phyloP scores from a whole-genome alignment of 345 rosid species.

The Mallotus nudiflorus region DNA sequence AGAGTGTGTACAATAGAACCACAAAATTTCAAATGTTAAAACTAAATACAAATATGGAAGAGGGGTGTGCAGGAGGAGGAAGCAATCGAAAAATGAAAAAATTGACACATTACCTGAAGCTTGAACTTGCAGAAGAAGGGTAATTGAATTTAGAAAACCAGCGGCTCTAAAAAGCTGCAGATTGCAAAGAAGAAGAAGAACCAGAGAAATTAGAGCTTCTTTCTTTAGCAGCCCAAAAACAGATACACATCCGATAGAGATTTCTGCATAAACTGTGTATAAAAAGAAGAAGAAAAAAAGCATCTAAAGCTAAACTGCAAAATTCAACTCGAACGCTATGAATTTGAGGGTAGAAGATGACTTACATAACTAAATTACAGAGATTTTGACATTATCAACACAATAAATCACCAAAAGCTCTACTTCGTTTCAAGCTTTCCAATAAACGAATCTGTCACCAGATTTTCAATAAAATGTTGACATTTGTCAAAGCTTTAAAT shows the following conservation, averaged over 20 bases:
- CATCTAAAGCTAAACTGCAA: slow-evolving; percentile 7
- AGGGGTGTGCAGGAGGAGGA: not conserved
- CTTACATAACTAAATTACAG: slow-evolving; percentile 21
- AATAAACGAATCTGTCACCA: slow-evolving; percentile 17
- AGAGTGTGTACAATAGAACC: not conserved
- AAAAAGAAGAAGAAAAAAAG: not conserved
- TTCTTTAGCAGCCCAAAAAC: not conserved
- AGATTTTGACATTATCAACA: slow-evolving; percentile 8
- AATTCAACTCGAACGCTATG: slow-evolving; percentile 10
- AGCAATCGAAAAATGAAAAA: not conserved
- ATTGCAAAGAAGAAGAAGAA: not conserved
- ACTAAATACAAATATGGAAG: not conserved
- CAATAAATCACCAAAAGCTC: slow-evolving; percentile 11
- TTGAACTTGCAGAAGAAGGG: slow-evolving; percentile 4
- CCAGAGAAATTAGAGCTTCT: not conserved
- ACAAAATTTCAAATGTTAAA: not conserved
- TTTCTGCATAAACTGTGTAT: not conserved
- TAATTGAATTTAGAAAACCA: slow-evolving; percentile 1
- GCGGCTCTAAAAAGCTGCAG: slow-evolving; percentile 5
- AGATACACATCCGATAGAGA: not conserved
- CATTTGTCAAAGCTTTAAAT: slow-evolving; percentile 28
- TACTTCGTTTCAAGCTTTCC: slow-evolving; percentile 8
- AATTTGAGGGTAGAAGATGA: slow-evolving; percentile 11
- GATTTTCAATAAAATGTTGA: slow-evolving; percentile 31
- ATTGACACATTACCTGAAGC: slow-evolving; percentile 10